Evolutionary conservation across 192 early-diverging fungal genomes (phyloP).

Genomic region (Spinellus fusiger): DNA sequence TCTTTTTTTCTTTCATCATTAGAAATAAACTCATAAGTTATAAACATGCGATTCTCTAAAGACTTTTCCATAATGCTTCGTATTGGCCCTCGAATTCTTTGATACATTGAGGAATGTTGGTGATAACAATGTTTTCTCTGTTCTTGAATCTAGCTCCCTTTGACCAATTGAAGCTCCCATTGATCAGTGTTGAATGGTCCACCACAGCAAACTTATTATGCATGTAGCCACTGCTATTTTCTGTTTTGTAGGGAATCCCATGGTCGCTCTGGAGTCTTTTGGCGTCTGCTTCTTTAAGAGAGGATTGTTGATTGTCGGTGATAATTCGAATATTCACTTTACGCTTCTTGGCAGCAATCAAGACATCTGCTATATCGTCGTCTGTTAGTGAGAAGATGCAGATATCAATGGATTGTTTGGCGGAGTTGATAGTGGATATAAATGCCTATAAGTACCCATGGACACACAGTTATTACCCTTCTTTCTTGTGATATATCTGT

Average conservation of each 20-base stretch:
- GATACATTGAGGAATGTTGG: conserved; percentile 52
- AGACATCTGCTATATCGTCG: conserved; percentile 60
- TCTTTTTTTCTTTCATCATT: too few species aligned
- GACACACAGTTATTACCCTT: not conserved
- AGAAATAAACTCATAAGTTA: too few species aligned
- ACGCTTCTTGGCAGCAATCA: conserved; percentile 51
- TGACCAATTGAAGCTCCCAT: conserved; percentile 61
- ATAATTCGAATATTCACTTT: conserved; percentile 58
- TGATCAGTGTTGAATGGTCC: conserved; percentile 48
- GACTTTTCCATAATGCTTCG: conserved; percentile 53
- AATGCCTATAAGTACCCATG: conserved; percentile 14
- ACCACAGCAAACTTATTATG: conserved; percentile 71
- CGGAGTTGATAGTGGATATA: conserved; percentile 32
- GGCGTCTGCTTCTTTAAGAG: conserved; percentile 30
- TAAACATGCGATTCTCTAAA: too few species aligned
- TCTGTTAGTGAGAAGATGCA: conserved; percentile 73
- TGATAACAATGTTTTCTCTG: conserved; percentile 62
- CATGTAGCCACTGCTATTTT: conserved; percentile 46
- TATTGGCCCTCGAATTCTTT: conserved; percentile 55
- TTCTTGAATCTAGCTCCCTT: conserved; percentile 61
- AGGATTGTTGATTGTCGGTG: conserved; percentile 53
- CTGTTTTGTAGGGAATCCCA: conserved; percentile 37
- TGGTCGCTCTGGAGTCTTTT: conserved; percentile 20
- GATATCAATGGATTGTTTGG: conserved; percentile 56
- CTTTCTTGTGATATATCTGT: not conserved